Evolutionary conservation across 1,284 basidiomycete species (phyloP), one percentile per base, ranked within the genome.

Genomic region (Austroboletus novae-zelandiae): DNA sequence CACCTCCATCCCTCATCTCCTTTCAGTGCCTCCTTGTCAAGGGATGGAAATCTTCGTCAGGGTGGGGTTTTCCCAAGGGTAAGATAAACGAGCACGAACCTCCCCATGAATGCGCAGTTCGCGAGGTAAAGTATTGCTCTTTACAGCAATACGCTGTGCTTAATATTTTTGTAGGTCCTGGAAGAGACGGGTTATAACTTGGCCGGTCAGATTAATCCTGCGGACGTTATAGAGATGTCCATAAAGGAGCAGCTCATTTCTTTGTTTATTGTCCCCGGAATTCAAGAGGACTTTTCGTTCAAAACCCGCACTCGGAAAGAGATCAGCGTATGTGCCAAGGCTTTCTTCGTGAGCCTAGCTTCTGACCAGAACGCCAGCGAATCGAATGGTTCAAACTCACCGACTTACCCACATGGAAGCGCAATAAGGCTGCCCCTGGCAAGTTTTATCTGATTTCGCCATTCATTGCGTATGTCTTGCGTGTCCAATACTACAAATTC

Each of bases 41-140:
- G 69, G 97, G 97, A 5, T 99, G 93, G 93, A 98, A 98, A 71
- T 85, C 91, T 20, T 92, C 88, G 23, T 90, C 96, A 6, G 91
- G 94, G 5, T 99, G 97, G 97, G 91, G 93, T 27, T 99, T 99
- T 70, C 97, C 97, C 2, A 94, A 97, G 68, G 97, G 97, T 46
- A 99, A 99, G 74, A 99, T 99, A 70, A 99, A 99, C 63, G 88
- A 96, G 68, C 81, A 89, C 55, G 94, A 98, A 71, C 83, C 86
- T 39, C 80, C 88, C 57, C 77, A 84, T 57, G 80, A 80, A 59
- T 97, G 95, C 71, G 95, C 95, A 7, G 79, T 91, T 52, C 83
- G 95, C 65, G 95, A 98, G 77, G 94, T 95, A 57, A 53, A 78
- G 63, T 30, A 27, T 40, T 18, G 45, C 25, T 45, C 41, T 29